These are phyloP conservation scores for Ophiostoma perfectum DNA, from an alignment of 2,329 filamentous ascomycete species.

Conservation along the genomic window DNA sequence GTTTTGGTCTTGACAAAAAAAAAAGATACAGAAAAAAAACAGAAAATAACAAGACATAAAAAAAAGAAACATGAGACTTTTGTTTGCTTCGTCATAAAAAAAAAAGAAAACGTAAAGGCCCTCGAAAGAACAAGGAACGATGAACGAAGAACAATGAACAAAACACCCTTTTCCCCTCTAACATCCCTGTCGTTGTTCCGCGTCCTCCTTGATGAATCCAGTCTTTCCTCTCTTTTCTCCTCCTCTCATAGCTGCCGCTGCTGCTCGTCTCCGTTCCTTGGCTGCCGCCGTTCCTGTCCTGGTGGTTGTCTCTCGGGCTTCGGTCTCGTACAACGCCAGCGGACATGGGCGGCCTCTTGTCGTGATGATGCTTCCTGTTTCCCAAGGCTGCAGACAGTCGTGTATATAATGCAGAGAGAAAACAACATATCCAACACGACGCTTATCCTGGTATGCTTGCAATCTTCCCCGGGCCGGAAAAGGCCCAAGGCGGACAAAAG, in stretches of 20 bases:
- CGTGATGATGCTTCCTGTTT: too few species aligned
- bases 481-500: too few species aligned
- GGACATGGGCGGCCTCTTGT: too few species aligned
- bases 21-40: background rate
- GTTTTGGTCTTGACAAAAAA: background rate
- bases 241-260: background rate
- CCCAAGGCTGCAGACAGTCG: background rate
- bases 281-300: background rate
- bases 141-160: background rate
- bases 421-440: constrained; percentile 14
- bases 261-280: background rate
- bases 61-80: constrained; percentile 15
- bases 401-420: background rate
- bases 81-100: constrained; percentile 12
- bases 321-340: background rate
- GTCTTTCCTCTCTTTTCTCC: background rate
- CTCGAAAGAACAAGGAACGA: constrained; percentile 3
- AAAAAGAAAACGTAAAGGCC: constrained; percentile 5
- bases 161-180: background rate
- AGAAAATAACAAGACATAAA: background rate
- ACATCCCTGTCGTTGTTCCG: background rate
- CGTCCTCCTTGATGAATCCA: background rate
- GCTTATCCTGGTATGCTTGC: background rate
- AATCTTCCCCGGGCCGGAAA: too few species aligned
- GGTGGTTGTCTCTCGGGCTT: background rate